Percentiles rank a stretch among this genome's conserved stretches.
Conservation (phyloP, 257 asterid genomes). For the Primulina huaijiensis region DNA sequence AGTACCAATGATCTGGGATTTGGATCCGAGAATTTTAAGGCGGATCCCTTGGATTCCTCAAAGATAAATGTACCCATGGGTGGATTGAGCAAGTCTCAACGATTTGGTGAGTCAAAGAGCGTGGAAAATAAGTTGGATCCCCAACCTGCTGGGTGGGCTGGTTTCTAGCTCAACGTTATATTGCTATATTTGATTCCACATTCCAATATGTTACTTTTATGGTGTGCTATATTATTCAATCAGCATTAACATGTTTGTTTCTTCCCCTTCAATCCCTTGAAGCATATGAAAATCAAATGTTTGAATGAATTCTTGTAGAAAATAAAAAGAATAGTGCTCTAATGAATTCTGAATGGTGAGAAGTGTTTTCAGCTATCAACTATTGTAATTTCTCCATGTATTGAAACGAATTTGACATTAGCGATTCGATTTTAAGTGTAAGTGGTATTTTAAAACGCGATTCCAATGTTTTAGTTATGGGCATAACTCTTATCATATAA, state of each 20-base stretch:
- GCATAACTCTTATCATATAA: too few relatives aligned
- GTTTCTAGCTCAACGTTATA: constrained; percentile 39
- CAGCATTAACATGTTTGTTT: background rate
- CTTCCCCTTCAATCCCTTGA: background rate
- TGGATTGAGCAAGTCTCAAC: constrained; percentile 46
- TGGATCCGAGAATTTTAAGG: constrained; percentile 71
- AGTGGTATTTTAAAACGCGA: too few relatives aligned
- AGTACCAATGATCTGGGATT: constrained; percentile 66
- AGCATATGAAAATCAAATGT: background rate
- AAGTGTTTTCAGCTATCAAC: background rate
- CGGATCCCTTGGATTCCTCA: constrained; percentile 54
- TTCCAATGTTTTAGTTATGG: too few relatives aligned
- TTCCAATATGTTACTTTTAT: background rate
- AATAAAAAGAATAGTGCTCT: background rate
- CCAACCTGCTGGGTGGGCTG: constrained; percentile 99
- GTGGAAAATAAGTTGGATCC: constrained; percentile 47
- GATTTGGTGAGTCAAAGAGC: constrained; percentile 47
- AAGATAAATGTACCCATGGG: constrained; percentile 35
- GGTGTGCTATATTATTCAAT: background rate
- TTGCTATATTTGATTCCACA: background rate
- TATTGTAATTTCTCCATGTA: too few relatives aligned
- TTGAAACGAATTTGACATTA: too few relatives aligned
- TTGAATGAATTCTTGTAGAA: too few relatives aligned
- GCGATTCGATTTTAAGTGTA: too few relatives aligned
- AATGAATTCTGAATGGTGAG: background rate